Conservation (phyloP, 1,284 basidiomycete species). For the Irpex sp. region DNA sequence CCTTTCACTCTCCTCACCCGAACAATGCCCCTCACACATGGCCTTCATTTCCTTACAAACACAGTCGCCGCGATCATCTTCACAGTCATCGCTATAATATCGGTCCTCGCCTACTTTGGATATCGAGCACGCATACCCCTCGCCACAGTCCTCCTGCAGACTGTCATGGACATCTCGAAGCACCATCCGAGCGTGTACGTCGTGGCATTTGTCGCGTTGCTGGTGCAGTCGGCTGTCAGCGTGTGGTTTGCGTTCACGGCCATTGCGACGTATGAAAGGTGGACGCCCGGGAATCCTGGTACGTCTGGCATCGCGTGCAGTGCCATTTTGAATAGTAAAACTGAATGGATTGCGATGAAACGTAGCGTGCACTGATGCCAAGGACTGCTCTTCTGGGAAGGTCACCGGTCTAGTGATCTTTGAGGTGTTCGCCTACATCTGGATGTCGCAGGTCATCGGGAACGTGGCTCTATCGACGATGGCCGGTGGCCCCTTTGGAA, state of each 20-base stretch:
- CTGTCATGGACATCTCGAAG: slow-evolving; percentile 79
- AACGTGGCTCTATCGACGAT: slow-evolving; percentile 79
- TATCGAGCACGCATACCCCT: slow-evolving; percentile 73
- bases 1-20: slow-evolving; percentile 17
- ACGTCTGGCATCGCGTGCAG: slow-evolving; percentile 12
- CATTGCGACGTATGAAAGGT: slow-evolving; percentile 73
- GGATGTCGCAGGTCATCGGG: slow-evolving; percentile 76
- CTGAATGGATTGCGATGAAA: not conserved
- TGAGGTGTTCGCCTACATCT: slow-evolving; percentile 77
- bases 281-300: slow-evolving; percentile 73
- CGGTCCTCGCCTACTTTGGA: slow-evolving; percentile 61
- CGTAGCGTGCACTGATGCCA: slow-evolving; percentile 34
- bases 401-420: slow-evolving; percentile 74
- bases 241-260: slow-evolving; percentile 70
- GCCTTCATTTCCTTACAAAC: slow-evolving; percentile 21
- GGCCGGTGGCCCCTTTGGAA: slow-evolving; percentile 64
- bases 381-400: slow-evolving; percentile 45
- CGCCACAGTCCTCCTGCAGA: slow-evolving; percentile 72
- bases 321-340: not conserved
- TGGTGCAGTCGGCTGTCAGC: slow-evolving; percentile 66
- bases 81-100: slow-evolving; percentile 62
- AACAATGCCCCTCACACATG: slow-evolving; percentile 1
- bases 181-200: slow-evolving; percentile 77
- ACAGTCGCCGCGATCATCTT: slow-evolving; percentile 73
- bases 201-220: slow-evolving; percentile 67